Percentiles rank a stretch among this genome's conserved stretches.
Evolutionary conservation across 108 stramenopile species (phyloP).

Genomic region (Poteriospumella lacustris): DNA sequence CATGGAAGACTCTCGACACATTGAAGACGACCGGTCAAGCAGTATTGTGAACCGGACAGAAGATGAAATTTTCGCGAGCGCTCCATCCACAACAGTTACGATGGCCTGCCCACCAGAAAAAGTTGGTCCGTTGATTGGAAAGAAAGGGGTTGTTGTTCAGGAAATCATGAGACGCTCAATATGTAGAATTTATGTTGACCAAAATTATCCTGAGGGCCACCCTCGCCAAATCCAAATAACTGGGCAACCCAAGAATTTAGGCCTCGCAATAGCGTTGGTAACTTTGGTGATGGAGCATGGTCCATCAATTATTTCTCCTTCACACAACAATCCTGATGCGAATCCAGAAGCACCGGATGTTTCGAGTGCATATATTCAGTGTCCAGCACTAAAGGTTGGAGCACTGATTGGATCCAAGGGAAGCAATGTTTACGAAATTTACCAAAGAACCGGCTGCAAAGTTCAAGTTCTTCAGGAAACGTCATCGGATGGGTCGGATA

Average conservation of each 20-base stretch:
- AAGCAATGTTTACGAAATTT: conserved; percentile 5
- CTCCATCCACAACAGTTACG: neutral
- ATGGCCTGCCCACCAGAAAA: conserved; percentile 17
- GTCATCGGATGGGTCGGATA: neutral
- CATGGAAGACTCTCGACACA: too few relatives aligned
- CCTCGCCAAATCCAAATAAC: conserved; percentile 4
- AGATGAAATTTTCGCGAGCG: neutral
- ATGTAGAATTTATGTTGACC: conserved; percentile 22
- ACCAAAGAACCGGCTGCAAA: neutral
- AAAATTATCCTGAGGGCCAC: conserved; percentile 27
- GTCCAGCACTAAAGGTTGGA: conserved; percentile 12
- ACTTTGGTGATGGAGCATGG: conserved; percentile 5
- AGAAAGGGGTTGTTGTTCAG: conserved; percentile 24
- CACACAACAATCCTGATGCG: neutral
- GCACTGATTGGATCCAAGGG: conserved; percentile 19
- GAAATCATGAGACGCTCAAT: conserved; percentile 14
- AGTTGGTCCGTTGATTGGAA: conserved; percentile 16
- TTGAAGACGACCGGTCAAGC: too few relatives aligned
- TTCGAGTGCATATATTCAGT: too few relatives aligned
- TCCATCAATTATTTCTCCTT: neutral
- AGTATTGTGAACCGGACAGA: too few relatives aligned
- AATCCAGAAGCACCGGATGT: neutral
- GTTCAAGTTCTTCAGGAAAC: conserved; percentile 20
- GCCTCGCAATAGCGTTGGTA: neutral
- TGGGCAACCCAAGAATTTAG: neutral